A percentile compares a stretch with the other conserved stretches of the same genome.
Conservation (phyloP, 164 flowering plant species). For the Houttuynia cordata region DNA sequence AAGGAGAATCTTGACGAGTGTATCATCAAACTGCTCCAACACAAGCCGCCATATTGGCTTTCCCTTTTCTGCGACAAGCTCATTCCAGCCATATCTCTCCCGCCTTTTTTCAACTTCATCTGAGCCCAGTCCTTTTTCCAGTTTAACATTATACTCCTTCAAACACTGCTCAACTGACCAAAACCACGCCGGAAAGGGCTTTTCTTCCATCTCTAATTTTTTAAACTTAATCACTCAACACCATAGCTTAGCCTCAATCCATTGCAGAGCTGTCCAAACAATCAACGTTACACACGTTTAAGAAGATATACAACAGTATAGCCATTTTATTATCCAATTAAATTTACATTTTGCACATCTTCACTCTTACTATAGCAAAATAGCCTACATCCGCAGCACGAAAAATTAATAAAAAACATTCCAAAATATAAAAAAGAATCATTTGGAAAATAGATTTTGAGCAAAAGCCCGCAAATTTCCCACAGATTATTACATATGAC, state of each 20-base stretch:
- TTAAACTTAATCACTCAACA: too few species aligned
- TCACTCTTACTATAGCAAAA: too few species aligned
- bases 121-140: conserved; percentile 58
- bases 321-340: background rate
- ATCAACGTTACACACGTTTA: background rate
- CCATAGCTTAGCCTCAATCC: background rate
- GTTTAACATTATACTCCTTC: conserved; percentile 59
- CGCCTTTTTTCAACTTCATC: conserved; percentile 56
- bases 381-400: too few species aligned
- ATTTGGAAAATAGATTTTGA: too few species aligned
- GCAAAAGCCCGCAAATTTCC: too few species aligned
- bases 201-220: conserved; percentile 36
- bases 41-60: conserved; percentile 70
- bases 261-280: background rate
- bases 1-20: conserved; percentile 69
- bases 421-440: too few species aligned
- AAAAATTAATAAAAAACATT: too few species aligned
- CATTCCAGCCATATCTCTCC: conserved; percentile 70
- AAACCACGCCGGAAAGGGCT: conserved; percentile 68
- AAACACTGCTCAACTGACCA: conserved; percentile 77
- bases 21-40: conserved; percentile 79
- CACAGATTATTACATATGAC: too few species aligned
- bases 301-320: background rate
- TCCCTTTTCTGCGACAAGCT: conserved; percentile 68
- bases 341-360: background rate